A percentile compares a stretch with the other conserved stretches of the same genome.
phyloP scores from a whole-genome alignment of 768 basidiomycete species.

The Kwoniella mangroviensis region DNA sequence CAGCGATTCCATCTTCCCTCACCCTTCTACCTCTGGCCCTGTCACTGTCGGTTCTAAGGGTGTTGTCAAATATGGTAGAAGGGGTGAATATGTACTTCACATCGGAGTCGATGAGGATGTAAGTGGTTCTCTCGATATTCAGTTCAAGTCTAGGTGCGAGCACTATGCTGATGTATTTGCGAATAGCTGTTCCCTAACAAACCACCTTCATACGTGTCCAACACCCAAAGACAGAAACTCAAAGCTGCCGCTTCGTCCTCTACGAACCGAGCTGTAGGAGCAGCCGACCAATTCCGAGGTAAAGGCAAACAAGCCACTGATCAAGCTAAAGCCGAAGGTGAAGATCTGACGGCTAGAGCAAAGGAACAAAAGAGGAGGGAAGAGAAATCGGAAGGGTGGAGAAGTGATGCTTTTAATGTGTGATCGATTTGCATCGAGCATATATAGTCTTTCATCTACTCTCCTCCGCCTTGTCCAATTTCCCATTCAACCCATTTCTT shows the following conservation, averaged over 20 bases:
- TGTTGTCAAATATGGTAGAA: constrained; percentile 59
- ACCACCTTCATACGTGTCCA: constrained; percentile 50
- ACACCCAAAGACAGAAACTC: constrained; percentile 51
- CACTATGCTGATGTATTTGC: background rate
- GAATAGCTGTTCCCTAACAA: constrained; percentile 55
- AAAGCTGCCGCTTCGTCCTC: constrained; percentile 42
- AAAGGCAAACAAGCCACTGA: constrained; percentile 48
- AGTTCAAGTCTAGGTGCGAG: no score
- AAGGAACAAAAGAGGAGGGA: constrained; percentile 52
- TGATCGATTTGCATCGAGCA: constrained; percentile 17
- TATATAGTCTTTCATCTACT: background rate
- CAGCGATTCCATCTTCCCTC: constrained; percentile 55
- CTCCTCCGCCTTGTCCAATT: no score
- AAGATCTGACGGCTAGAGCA: constrained; percentile 43
- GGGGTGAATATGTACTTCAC: constrained; percentile 59
- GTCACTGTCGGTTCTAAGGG: constrained; percentile 53
- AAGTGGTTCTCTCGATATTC: constrained; percentile 18
- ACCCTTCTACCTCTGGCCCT: constrained; percentile 27
- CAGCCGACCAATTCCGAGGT: constrained; percentile 48
- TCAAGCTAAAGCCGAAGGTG: constrained; percentile 51
- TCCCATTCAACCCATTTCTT: no score
- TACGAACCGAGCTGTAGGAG: constrained; percentile 42
- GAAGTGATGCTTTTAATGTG: constrained; percentile 54
- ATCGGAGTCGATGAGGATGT: constrained; percentile 59
- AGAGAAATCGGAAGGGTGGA: constrained; percentile 53